Conservation (phyloP, 169 alveolate genomes). For the Plasmodium gallinaceum region DNA sequence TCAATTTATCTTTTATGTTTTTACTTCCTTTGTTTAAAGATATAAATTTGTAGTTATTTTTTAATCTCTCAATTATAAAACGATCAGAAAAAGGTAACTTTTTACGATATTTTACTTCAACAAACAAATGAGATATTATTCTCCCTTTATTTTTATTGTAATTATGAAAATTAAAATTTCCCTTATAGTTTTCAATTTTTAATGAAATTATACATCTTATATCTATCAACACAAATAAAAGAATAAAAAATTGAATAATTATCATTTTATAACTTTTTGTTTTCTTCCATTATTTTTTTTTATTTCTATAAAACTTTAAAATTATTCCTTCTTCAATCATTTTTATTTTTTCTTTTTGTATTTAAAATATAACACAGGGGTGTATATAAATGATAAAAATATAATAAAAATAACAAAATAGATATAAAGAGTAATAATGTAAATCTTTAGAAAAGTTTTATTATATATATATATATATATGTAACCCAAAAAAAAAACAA, state of each 20-base stretch:
- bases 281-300: slow-evolving; percentile 27
- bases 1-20: not conserved
- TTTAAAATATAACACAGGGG: not conserved
- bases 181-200: slow-evolving; percentile 20
- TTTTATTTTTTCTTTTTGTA: not conserved
- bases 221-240: slow-evolving; percentile 17
- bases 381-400: not conserved
- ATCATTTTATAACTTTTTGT: slow-evolving; percentile 27
- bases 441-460: too few relatives aligned
- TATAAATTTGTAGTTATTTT: not conserved
- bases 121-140: slow-evolving; percentile 21
- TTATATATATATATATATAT: too few relatives aligned
- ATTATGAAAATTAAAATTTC: not conserved
- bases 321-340: not conserved
- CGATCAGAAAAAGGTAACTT: not conserved
- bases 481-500: too few relatives aligned
- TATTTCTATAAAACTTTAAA: not conserved
- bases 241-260: slow-evolving; percentile 26
- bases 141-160: slow-evolving; percentile 19
- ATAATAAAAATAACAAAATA: not conserved
- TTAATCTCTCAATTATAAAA: slow-evolving; percentile 3
- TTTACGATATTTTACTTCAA: slow-evolving; percentile 15
- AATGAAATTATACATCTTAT: slow-evolving; percentile 22
- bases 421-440: too few relatives aligned
- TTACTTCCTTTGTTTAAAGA: not conserved